These are phyloP conservation scores for Talaromyces adpressus DNA, from an alignment of 495 filamentous ascomycete genomes.

Conservation along the genomic window DNA sequence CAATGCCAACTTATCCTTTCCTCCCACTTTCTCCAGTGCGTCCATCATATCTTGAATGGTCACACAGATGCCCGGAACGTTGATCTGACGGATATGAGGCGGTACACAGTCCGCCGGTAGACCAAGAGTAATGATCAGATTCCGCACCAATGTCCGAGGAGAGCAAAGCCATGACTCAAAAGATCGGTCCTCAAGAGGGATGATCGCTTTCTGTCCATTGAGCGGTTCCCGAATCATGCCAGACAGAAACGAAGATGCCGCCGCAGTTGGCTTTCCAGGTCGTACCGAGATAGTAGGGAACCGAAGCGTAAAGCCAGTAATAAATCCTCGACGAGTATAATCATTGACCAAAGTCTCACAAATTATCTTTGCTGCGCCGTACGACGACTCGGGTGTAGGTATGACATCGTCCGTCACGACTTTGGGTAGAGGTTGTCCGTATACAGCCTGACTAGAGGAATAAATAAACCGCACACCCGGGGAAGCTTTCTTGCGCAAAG, in stretches of 20 bases:
- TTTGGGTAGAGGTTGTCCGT: slow-evolving; percentile 45
- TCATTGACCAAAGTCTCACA: slow-evolving; percentile 67
- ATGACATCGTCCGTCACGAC: slow-evolving; percentile 46
- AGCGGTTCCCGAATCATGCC: slow-evolving; percentile 62
- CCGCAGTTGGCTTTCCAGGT: slow-evolving; percentile 60
- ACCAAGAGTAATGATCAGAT: slow-evolving; percentile 52
- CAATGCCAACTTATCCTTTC: slow-evolving; percentile 54
- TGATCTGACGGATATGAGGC: slow-evolving; percentile 52
- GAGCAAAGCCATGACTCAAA: slow-evolving; percentile 60
- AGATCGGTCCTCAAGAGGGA: slow-evolving; percentile 52
- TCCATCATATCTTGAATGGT: slow-evolving; percentile 68
- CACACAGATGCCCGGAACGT: slow-evolving; percentile 63
- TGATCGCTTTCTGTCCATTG: slow-evolving; percentile 51
- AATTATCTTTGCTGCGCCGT: slow-evolving; percentile 69
- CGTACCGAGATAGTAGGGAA: slow-evolving; percentile 69
- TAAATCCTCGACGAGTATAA: slow-evolving; percentile 56
- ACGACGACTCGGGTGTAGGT: slow-evolving; percentile 62
- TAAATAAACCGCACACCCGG: slow-evolving; percentile 59
- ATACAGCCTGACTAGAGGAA: slow-evolving; percentile 50
- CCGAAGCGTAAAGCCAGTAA: slow-evolving; percentile 58
- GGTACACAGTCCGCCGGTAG: slow-evolving; percentile 45
- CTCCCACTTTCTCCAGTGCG: slow-evolving; percentile 57
- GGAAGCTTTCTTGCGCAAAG: slow-evolving; percentile 39
- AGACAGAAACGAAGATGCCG: slow-evolving; percentile 61
- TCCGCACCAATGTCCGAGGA: slow-evolving; percentile 54